Percentiles rank a stretch among this genome's conserved stretches.
Conservation (phyloP, 2,329 filamentous ascomycete species). For the Fusarium nodosum region DNA sequence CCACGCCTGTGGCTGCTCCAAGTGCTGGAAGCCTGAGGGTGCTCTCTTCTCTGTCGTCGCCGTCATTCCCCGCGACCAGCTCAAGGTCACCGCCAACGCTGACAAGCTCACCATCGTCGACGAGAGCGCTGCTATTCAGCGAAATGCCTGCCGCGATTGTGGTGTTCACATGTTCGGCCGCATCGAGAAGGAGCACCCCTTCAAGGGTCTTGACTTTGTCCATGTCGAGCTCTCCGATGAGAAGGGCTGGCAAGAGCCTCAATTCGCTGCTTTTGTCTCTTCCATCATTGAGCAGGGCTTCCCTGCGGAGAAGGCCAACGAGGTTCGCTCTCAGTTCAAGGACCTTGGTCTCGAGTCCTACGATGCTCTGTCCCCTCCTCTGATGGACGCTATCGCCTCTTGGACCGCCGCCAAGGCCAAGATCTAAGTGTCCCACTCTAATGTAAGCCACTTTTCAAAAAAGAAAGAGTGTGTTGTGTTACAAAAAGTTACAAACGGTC, state of each 20-base stretch:
- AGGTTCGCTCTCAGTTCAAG: constrained; percentile 67
- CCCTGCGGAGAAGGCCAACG: constrained; percentile 66
- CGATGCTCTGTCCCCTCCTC: constrained; percentile 70
- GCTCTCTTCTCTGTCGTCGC: constrained; percentile 75
- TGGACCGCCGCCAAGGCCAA: constrained; percentile 65
- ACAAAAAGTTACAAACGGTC: constrained; percentile 33
- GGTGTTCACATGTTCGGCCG: constrained; percentile 74
- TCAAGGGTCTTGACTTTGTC: constrained; percentile 78
- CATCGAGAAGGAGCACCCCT: constrained; percentile 74
- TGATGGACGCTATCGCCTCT: constrained; percentile 74
- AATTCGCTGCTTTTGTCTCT: constrained; percentile 77
- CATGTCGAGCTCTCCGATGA: constrained; percentile 72
- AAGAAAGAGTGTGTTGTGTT: constrained; percentile 2
- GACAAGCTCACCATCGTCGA: constrained; percentile 71
- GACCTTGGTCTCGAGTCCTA: constrained; percentile 71
- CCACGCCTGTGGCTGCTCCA: constrained; percentile 78
- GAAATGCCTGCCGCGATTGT: constrained; percentile 72
- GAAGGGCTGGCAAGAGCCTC: constrained; percentile 78
- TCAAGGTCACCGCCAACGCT: constrained; percentile 69
- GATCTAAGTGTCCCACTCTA: constrained; percentile 20
- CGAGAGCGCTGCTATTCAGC: constrained; percentile 68
- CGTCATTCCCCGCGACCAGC: constrained; percentile 68
- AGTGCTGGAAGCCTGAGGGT: constrained; percentile 77
- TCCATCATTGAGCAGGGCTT: constrained; percentile 78
- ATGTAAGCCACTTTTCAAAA: background rate